Evolutionary conservation across 176 grass and related monocot species (phyloP).

Genomic region (Aegilops speltoides): DNA sequence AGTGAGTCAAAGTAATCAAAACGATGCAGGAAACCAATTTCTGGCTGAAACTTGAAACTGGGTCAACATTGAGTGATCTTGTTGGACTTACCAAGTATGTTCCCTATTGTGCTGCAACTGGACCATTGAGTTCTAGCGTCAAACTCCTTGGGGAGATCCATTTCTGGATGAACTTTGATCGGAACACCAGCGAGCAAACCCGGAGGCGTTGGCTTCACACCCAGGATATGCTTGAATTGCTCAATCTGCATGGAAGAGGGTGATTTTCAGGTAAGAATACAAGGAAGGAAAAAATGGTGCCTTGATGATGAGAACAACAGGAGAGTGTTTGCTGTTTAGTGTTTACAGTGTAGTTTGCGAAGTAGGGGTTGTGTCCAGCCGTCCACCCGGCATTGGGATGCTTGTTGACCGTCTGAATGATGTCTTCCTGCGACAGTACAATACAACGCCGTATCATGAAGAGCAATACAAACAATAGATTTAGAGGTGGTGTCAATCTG

Average conservation of each 20-base stretch:
- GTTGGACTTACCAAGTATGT: constrained; percentile 67
- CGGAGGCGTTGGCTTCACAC: constrained; percentile 57
- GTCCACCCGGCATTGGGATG: constrained; percentile 81
- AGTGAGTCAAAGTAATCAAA: background rate
- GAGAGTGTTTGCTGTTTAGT: constrained; percentile 11
- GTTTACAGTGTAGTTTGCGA: constrained; percentile 79
- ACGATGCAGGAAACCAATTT: background rate
- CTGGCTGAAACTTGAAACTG: background rate
- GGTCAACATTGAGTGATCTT: background rate
- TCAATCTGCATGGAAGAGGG: constrained; percentile 41
- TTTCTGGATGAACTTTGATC: constrained; percentile 35
- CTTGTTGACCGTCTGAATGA: constrained; percentile 63
- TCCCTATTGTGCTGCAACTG: constrained; percentile 76
- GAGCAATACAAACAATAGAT: background rate
- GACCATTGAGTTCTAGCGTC: constrained; percentile 79
- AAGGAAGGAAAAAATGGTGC: background rate
- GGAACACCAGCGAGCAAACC: constrained; percentile 45
- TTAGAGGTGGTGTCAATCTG: background rate
- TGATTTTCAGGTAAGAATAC: background rate
- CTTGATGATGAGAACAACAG: background rate
- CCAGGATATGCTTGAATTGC: constrained; percentile 89
- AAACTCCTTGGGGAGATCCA: constrained; percentile 67
- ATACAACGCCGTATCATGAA: background rate
- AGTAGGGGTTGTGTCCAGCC: constrained; percentile 60
- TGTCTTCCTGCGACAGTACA: constrained; percentile 47